Evolutionary conservation across 495 filamentous ascomycete genomes (phyloP).

Genomic region (Evansstolkia leycettana): DNA sequence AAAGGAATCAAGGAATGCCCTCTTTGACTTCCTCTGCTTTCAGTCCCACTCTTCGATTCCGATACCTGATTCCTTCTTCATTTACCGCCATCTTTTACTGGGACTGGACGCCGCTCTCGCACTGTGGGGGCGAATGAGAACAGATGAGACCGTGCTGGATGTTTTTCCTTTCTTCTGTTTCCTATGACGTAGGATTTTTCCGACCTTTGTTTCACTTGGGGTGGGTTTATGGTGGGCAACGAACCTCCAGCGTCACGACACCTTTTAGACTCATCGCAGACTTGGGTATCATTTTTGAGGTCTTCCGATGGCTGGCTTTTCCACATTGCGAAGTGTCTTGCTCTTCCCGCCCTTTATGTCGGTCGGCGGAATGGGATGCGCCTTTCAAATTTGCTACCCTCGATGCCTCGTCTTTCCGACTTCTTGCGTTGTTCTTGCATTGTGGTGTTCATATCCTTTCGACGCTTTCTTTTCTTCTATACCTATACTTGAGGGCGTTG

Average conservation of each 20-base stretch:
- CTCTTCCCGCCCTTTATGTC: too few species aligned
- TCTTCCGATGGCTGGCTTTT: too few species aligned
- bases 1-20: constrained; percentile 14
- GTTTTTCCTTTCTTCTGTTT: constrained; percentile 3
- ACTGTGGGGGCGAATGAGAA: constrained; percentile 9
- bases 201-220: constrained; percentile 1
- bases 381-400: too few species aligned
- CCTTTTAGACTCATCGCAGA: constrained; percentile 9
- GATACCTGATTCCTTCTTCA: too few species aligned
- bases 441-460: neutral
- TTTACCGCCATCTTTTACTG: too few species aligned
- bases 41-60: too few species aligned
- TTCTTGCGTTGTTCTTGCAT: too few species aligned
- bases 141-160: constrained; percentile 5
- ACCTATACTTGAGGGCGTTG: neutral
- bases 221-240: constrained; percentile 2
- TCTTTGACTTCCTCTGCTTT: constrained; percentile 6
- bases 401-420: too few species aligned
- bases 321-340: too few species aligned
- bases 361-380: too few species aligned
- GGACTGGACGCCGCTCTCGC: constrained; percentile 1
- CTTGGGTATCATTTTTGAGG: constrained; percentile 9
- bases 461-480: neutral
- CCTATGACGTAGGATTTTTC: neutral
- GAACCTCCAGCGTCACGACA: too few species aligned